phyloP scores from a whole-genome alignment of 495 filamentous ascomycete genomes.

The Neurospora cerealis region DNA sequence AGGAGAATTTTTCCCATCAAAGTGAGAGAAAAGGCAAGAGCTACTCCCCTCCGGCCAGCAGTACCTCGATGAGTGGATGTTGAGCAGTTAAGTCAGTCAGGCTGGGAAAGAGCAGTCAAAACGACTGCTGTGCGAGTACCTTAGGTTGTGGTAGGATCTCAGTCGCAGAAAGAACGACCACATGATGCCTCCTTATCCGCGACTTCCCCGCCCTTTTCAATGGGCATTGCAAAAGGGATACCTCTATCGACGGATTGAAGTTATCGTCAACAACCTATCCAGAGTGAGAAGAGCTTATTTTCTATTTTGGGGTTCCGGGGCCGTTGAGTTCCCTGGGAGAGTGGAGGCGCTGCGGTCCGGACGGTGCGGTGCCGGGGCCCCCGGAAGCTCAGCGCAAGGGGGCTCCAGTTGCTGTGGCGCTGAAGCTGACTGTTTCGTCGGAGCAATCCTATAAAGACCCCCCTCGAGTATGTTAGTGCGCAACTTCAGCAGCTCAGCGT shows the following conservation, averaged over 20 bases:
- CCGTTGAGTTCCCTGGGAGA: not conserved
- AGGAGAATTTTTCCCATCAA: not conserved
- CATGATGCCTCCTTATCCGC: not conserved
- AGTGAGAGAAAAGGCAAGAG: not conserved
- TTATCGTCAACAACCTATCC: not conserved
- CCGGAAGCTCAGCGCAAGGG: not conserved
- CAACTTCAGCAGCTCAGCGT: not conserved
- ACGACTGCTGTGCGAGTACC: not conserved
- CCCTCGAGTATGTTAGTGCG: not conserved
- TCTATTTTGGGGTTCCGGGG: not conserved
- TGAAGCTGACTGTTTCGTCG: not conserved
- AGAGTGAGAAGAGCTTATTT: not conserved
- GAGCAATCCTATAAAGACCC: not conserved
- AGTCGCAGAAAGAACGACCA: not conserved
- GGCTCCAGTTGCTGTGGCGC: not conserved
- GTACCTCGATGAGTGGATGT: not conserved
- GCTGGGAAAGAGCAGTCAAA: not conserved
- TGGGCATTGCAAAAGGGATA: not conserved
- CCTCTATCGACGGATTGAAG: not conserved
- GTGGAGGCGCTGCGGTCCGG: not conserved
- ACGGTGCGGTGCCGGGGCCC: not conserved
- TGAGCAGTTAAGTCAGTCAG: not conserved
- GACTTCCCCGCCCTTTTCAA: not conserved
- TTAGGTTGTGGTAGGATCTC: not conserved
- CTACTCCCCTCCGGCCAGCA: not conserved